Evolutionary conservation across 208 protist species (phyloP).

Genomic region (Leishmania arabica): DNA sequence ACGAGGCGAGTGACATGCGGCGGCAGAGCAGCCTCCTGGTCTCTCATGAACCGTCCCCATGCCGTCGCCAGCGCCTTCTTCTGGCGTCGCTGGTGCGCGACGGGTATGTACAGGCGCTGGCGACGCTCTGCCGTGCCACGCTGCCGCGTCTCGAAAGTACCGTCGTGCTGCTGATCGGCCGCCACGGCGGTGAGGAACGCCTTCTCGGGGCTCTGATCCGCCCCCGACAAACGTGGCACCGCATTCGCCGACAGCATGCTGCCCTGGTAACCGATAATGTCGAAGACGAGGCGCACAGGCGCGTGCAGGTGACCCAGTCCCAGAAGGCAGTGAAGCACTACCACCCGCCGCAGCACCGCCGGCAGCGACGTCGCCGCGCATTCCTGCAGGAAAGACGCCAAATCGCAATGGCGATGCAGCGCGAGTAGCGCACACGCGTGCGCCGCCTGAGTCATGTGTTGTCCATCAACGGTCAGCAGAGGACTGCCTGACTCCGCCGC

Average conservation of each 20-base stretch:
- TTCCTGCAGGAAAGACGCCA: background rate
- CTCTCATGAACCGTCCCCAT: conserved; percentile 38
- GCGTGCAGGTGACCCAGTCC: conserved; percentile 62
- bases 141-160: conserved; percentile 45
- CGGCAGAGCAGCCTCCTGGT: conserved; percentile 30
- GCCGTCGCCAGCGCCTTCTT: conserved; percentile 28
- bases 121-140: conserved; percentile 25
- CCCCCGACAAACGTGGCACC: background rate
- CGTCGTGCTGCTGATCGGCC: conserved; percentile 6
- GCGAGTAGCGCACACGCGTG: conserved; percentile 10
- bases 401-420: background rate
- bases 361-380: conserved; percentile 8
- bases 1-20: conserved; percentile 33
- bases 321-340: conserved; percentile 52
- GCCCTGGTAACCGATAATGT: conserved; percentile 38
- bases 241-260: background rate
- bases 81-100: conserved; percentile 40
- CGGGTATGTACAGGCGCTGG: conserved; percentile 53
- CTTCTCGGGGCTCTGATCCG: background rate
- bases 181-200: conserved; percentile 13
- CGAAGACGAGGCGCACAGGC: conserved; percentile 66
- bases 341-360: conserved; percentile 28
- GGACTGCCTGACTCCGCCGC: conserved; percentile 11
- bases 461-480: conserved; percentile 14
- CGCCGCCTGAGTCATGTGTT: conserved; percentile 26